These are phyloP conservation scores for Apodospora peruviana DNA, from an alignment of 495 filamentous ascomycete species.

Conservation along the genomic window DNA sequence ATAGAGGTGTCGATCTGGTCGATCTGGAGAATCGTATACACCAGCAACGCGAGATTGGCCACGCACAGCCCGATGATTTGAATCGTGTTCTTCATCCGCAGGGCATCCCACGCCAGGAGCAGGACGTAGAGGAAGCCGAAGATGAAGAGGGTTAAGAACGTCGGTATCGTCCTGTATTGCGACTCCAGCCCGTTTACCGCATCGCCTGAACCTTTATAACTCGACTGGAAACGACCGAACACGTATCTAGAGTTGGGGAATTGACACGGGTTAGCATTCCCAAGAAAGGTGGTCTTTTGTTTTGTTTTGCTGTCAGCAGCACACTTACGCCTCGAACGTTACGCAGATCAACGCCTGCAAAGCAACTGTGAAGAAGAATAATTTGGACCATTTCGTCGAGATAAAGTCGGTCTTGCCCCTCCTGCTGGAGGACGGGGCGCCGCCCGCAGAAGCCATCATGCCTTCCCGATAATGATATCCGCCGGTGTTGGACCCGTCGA, in stretches of 20 bases:
- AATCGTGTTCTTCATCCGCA: constrained; percentile 95
- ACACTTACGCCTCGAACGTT: constrained; percentile 76
- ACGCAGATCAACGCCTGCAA: constrained; percentile 75
- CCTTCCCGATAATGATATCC: constrained; percentile 22
- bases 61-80: constrained; percentile 93
- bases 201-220: constrained; percentile 23
- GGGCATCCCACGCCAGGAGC: constrained; percentile 82
- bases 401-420: constrained; percentile 59
- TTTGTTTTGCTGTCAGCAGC: not conserved
- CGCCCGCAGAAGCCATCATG: constrained; percentile 16
- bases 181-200: constrained; percentile 22
- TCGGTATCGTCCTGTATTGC: constrained; percentile 67
- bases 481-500: constrained; percentile 23
- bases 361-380: constrained; percentile 68
- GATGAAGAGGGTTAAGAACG: constrained; percentile 92
- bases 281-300: not conserved
- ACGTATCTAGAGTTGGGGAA: constrained; percentile 53
- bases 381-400: constrained; percentile 80
- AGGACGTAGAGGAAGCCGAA: constrained; percentile 94
- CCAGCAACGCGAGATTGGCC: constrained; percentile 82
- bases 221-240: constrained; percentile 61
- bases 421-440: constrained; percentile 8
- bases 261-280: constrained; percentile 1
- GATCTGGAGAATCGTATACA: constrained; percentile 89
- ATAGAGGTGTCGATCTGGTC: constrained; percentile 79